Evolutionary conservation across 495 filamentous ascomycete genomes (phyloP).

Genomic region (Hypoxylon rickii): DNA sequence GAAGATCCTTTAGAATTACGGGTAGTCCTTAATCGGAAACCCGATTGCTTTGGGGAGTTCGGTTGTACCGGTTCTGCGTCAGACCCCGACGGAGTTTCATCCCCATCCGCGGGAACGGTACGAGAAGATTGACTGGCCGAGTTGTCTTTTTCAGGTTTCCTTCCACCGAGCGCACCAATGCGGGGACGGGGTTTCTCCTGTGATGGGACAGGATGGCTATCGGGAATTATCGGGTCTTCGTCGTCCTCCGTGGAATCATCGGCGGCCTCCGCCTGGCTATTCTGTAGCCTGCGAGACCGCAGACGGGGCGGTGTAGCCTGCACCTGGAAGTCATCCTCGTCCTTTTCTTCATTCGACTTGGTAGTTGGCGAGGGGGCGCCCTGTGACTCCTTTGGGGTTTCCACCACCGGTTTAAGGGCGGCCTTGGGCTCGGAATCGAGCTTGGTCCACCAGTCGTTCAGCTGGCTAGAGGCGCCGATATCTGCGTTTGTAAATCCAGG

Average conservation of each 20-base stretch:
- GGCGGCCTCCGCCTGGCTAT: slow-evolving; percentile 17
- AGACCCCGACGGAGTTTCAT: slow-evolving; percentile 38
- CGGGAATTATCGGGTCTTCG: slow-evolving; percentile 21
- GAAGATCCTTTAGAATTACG: slow-evolving; percentile 14
- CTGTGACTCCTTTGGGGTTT: slow-evolving; percentile 6
- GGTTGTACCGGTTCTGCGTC: slow-evolving; percentile 20
- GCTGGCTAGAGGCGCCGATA: slow-evolving; percentile 36
- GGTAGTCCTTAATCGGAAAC: slow-evolving; percentile 22
- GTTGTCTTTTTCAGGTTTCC: slow-evolving; percentile 5
- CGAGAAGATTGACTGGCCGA: slow-evolving; percentile 24
- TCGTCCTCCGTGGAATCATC: slow-evolving; percentile 47
- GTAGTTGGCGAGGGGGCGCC: not conserved
- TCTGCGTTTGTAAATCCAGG: slow-evolving; percentile 28
- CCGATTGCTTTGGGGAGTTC: slow-evolving; percentile 4
- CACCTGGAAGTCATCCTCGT: slow-evolving; percentile 56
- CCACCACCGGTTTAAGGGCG: slow-evolving; percentile 11
- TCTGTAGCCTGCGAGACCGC: slow-evolving; percentile 16
- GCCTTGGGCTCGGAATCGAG: slow-evolving; percentile 34
- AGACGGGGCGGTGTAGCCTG: slow-evolving; percentile 51
- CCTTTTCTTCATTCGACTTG: slow-evolving; percentile 24
- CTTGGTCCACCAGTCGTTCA: slow-evolving; percentile 57
- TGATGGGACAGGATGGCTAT: slow-evolving; percentile 10
- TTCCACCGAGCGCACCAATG: slow-evolving; percentile 39
- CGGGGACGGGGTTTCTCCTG: slow-evolving; percentile 10
- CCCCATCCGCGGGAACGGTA: slow-evolving; percentile 32